Evolutionary conservation across 495 filamentous ascomycete species (phyloP).

Genomic region (Aspergillus biplanus): DNA sequence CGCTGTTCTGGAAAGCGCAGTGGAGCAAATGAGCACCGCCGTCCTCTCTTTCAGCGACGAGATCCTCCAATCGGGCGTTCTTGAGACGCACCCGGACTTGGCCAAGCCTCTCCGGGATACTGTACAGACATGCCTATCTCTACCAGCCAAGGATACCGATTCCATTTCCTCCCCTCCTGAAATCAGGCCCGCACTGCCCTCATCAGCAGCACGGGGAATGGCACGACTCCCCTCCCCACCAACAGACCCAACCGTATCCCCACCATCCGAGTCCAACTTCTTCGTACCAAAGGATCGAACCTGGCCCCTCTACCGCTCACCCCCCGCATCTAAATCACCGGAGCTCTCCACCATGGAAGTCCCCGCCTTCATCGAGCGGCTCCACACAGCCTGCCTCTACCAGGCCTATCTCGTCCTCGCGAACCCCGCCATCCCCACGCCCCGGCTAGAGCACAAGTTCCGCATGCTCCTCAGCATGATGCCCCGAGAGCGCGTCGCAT

Average conservation of each 20-base stretch:
- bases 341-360: slow-evolving; percentile 58
- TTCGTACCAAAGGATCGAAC: slow-evolving; percentile 1
- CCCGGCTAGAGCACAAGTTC: slow-evolving; percentile 60
- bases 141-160: slow-evolving; percentile 25
- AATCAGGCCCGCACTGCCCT: not conserved
- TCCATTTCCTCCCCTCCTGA: slow-evolving; percentile 5
- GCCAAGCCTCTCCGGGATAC: slow-evolving; percentile 42
- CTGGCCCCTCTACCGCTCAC: slow-evolving; percentile 4
- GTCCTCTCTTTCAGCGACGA: slow-evolving; percentile 72
- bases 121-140: slow-evolving; percentile 29
- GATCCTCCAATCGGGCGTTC: slow-evolving; percentile 52
- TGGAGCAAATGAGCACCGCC: slow-evolving; percentile 74
- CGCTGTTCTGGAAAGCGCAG: slow-evolving; percentile 62
- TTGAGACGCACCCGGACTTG: slow-evolving; percentile 38
- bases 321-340: slow-evolving; percentile 9
- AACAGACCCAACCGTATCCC: not conserved
- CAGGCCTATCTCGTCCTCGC: slow-evolving; percentile 58
- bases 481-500: slow-evolving; percentile 50
- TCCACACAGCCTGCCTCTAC: slow-evolving; percentile 67
- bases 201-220: not conserved
- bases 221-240: slow-evolving; percentile 1
- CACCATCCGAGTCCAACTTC: not conserved
- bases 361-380: slow-evolving; percentile 57
- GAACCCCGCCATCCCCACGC: slow-evolving; percentile 52
- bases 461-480: slow-evolving; percentile 65